These are phyloP conservation scores for Salix arbutifolia DNA, from an alignment of 345 rosid genomes.

Conservation along the genomic window DNA sequence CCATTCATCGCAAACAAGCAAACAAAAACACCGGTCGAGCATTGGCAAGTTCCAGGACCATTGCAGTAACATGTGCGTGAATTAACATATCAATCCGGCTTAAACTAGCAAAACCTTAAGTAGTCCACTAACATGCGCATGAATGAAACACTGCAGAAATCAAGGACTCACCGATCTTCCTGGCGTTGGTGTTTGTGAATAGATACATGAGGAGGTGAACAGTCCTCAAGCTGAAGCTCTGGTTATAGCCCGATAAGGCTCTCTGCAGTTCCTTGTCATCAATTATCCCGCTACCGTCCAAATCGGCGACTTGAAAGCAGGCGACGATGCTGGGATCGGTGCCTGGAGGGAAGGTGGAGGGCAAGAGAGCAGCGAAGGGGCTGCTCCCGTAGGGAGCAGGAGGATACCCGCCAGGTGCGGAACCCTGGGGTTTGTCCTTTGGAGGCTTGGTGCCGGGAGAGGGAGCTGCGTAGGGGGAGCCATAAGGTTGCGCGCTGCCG, in stretches of 20 bases:
- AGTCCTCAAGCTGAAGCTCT: constrained; percentile 84
- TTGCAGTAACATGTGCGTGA: not conserved
- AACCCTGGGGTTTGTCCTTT: constrained; percentile 41
- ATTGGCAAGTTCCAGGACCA: not conserved
- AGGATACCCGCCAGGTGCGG: constrained; percentile 36
- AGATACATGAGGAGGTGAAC: constrained; percentile 82
- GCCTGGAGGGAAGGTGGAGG: constrained; percentile 79
- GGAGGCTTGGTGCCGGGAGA: constrained; percentile 53
- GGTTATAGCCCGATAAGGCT: constrained; percentile 72
- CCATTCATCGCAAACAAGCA: not conserved
- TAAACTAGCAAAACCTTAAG: not conserved
- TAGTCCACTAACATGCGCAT: not conserved
- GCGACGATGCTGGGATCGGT: constrained; percentile 83
- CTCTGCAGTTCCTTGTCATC: constrained; percentile 88
- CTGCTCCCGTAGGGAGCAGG: constrained; percentile 44
- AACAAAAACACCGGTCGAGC: not conserved
- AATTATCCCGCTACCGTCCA: constrained; percentile 79
- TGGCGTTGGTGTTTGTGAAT: constrained; percentile 66
- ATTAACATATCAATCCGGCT: not conserved
- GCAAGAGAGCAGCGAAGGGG: constrained; percentile 68
- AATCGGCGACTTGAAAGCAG: constrained; percentile 76
- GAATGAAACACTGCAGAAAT: not conserved
- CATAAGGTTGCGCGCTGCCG: constrained; percentile 37
- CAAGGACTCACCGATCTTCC: constrained; percentile 61
- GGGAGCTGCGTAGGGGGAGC: constrained; percentile 31